Conservation (phyloP, 1,284 basidiomycete genomes). For the Pterula multifida region DNA sequence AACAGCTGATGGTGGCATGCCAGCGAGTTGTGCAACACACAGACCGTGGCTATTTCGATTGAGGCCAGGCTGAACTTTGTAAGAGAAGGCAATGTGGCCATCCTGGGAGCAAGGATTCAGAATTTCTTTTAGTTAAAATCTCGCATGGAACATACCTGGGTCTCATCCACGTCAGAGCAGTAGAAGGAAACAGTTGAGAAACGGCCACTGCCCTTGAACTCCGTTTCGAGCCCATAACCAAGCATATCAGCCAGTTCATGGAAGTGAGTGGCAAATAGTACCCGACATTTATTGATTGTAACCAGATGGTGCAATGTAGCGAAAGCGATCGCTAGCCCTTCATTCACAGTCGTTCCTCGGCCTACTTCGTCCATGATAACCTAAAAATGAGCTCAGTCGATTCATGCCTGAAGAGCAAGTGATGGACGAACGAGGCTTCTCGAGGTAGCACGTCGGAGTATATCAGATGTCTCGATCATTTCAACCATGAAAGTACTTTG, state of each 20-base stretch:
- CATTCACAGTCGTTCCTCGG: slow-evolving; percentile 84
- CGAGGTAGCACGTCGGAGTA: slow-evolving; percentile 71
- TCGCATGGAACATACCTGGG: slow-evolving; percentile 34
- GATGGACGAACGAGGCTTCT: slow-evolving; percentile 55
- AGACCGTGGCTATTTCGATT: slow-evolving; percentile 90
- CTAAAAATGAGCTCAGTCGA: slow-evolving; percentile 23
- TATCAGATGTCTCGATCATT: slow-evolving; percentile 80
- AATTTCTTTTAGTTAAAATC: slow-evolving; percentile 1
- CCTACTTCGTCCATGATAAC: slow-evolving; percentile 98
- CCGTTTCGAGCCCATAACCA: slow-evolving; percentile 30
- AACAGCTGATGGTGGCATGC: slow-evolving; percentile 63
- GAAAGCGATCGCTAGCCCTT: slow-evolving; percentile 90
- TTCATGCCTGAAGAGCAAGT: not conserved
- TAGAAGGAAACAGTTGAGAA: slow-evolving; percentile 69
- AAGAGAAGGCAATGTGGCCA: slow-evolving; percentile 73
- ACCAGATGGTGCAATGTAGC: slow-evolving; percentile 80
- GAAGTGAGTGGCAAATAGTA: slow-evolving; percentile 95
- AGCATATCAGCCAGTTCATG: slow-evolving; percentile 88
- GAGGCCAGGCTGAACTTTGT: slow-evolving; percentile 71
- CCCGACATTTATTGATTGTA: slow-evolving; percentile 62
- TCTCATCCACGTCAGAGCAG: slow-evolving; percentile 80
- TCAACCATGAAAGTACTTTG: slow-evolving; percentile 92
- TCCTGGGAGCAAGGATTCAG: slow-evolving; percentile 40
- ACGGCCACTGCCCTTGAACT: slow-evolving; percentile 26
- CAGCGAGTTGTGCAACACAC: slow-evolving; percentile 82